These are phyloP conservation scores for Peronosclerospora sorghi DNA, from an alignment of 352 stramenopile species.

Conservation along the genomic window DNA sequence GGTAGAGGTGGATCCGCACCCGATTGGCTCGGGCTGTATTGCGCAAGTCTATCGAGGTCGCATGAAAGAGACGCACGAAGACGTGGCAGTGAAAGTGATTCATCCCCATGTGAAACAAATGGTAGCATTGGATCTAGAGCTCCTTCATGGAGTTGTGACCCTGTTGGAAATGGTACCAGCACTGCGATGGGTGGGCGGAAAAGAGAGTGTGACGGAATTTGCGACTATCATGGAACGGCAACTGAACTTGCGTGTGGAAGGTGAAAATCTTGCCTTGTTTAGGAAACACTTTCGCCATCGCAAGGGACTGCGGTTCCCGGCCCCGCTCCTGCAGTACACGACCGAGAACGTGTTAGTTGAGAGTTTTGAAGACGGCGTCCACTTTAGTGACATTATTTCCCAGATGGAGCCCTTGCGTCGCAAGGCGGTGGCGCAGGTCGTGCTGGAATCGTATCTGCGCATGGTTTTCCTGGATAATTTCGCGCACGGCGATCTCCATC, in stretches of 20 bases:
- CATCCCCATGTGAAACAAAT: constrained; percentile 84
- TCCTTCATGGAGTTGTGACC: constrained; percentile 51
- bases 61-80: constrained; percentile 43
- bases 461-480: constrained; percentile 97
- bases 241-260: constrained; percentile 87
- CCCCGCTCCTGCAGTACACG: constrained; percentile 54
- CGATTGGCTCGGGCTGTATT: constrained; percentile 89
- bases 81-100: constrained; percentile 89
- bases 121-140: constrained; percentile 83
- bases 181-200: constrained; percentile 59
- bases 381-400: constrained; percentile 56
- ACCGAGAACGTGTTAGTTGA: constrained; percentile 86
- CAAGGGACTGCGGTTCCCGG: constrained; percentile 60
- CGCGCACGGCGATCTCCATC: constrained; percentile 88
- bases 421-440: constrained; percentile 58
- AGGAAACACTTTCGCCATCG: constrained; percentile 57
- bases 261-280: constrained; percentile 79
- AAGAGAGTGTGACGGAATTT: constrained; percentile 81
- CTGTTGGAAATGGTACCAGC: constrained; percentile 51
- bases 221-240: constrained; percentile 81
- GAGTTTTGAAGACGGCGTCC: constrained; percentile 75
- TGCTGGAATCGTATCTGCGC: constrained; percentile 81
- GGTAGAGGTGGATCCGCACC: constrained; percentile 42
- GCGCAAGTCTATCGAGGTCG: constrained; percentile 90
- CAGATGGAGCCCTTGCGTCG: constrained; percentile 35